Evolutionary conservation across 306 rosid species (phyloP), one percentile per base, ranked within the genome.

Genomic region (Quercus berberidifolia): DNA sequence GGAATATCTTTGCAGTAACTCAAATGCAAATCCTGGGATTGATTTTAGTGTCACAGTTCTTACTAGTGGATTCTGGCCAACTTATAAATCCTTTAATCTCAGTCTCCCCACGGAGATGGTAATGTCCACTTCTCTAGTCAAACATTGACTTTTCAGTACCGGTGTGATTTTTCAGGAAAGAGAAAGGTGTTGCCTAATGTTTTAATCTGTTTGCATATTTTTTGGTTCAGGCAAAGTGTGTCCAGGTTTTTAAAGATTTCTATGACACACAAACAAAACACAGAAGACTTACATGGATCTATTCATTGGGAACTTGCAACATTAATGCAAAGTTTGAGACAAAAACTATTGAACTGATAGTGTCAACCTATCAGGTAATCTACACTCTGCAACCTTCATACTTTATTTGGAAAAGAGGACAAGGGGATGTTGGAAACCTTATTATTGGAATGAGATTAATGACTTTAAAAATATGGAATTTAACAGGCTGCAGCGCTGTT

Each of bases 61-160:
- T 78, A 92, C 97, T 23, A 89, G 94, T 20, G 94, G 94, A 57
- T 91, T 86, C 78, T 94, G 98, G 98, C 98, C 98, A n/a, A 94
- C 91, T 78, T 94, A 94, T 58, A 92, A 92, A 78, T 91, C 97
- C 17, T 94, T 82, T 83, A 91, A 92, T 75, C 90, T 94, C 55
- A 91, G 81, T 49, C 96, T 94, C 59, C 97, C 98, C 1, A 82
- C 81, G 35, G 98, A 94, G 86, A 92, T 94, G 98, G 98, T 92
- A 92, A 68, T 58, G 69, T 33, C 28, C 31, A n/a, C 62, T 43
- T 26, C 11, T 33, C 57, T 67, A 15, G 33, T 38, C 54, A 49
- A 46, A 49, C 54, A 49, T 49, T 49, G 15, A 49, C 54, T 49
- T 49, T 49, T 17, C 54, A 49, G 4, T 12, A 10, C 17, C 12